These are phyloP conservation scores for Aleurites moluccanus DNA, from an alignment of 441 rosid species.

Conservation along the genomic window DNA sequence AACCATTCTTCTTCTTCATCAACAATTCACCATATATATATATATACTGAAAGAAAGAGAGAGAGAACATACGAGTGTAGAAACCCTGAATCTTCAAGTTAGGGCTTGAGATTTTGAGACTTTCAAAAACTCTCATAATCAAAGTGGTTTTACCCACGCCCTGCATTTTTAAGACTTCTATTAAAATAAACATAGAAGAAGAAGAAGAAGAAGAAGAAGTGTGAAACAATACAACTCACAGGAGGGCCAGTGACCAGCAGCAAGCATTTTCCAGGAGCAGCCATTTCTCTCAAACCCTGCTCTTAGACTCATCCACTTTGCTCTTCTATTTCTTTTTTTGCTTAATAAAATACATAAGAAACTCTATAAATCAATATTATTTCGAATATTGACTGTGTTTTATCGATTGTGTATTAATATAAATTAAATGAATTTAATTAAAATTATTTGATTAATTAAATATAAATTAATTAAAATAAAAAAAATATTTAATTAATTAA, in stretches of 20 bases:
- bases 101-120: slow-evolving; percentile 46
- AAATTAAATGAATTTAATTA: no score
- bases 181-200: background rate
- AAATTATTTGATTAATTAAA: no score
- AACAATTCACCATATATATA: background rate
- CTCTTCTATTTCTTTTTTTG: no score
- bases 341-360: no score
- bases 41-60: background rate
- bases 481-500: no score
- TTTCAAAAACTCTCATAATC: slow-evolving; percentile 50
- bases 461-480: no score
- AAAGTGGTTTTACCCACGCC: slow-evolving; percentile 75
- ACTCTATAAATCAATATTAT: no score
- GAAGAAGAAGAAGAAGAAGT: background rate
- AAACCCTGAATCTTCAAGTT: slow-evolving; percentile 60
- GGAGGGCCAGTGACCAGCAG: slow-evolving; percentile 64
- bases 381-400: no score
- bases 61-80: slow-evolving; percentile 41
- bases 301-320: no score
- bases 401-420: no score
- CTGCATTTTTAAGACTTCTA: slow-evolving; percentile 27
- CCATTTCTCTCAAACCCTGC: slow-evolving; percentile 23
- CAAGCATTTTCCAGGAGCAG: slow-evolving; percentile 56
- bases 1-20: background rate
- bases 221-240: slow-evolving; percentile 30